Evolutionary conservation across 352 stramenopile species (phyloP).

Genomic region (Globisporangium heterothallicum): DNA sequence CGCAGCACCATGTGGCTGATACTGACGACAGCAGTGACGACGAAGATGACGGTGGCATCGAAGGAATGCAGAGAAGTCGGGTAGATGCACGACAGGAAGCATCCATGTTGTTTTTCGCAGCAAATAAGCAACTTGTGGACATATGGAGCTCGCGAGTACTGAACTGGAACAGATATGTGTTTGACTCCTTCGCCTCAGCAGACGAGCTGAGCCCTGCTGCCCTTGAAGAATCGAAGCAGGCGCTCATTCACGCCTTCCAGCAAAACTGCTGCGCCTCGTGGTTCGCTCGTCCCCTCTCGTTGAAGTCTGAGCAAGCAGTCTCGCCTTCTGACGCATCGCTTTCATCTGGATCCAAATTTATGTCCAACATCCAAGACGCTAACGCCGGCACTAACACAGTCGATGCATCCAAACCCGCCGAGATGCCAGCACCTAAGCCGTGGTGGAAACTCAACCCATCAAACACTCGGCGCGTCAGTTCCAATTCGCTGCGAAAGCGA

Average conservation of each 20-base stretch:
- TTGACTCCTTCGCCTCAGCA: conserved; percentile 13
- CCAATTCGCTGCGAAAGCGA: conserved; percentile 22
- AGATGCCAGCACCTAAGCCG: neutral
- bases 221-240: conserved; percentile 9
- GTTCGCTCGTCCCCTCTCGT: conserved; percentile 3
- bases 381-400: neutral
- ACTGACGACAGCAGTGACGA: conserved; percentile 9
- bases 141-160: conserved; percentile 47
- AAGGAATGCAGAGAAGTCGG: conserved; percentile 12
- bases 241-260: conserved; percentile 7
- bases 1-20: neutral
- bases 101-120: conserved; percentile 46
- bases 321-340: neutral
- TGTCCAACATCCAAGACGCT: conserved; percentile 10
- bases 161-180: conserved; percentile 75
- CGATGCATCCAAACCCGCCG: neutral
- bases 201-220: conserved; percentile 5
- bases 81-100: neutral
- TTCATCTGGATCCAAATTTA: neutral
- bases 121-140: conserved; percentile 41
- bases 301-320: neutral
- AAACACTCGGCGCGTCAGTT: conserved; percentile 23
- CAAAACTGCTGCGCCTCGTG: neutral
- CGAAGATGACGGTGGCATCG: conserved; percentile 17
- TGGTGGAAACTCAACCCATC: conserved; percentile 13